Conservation (phyloP, 768 basidiomycete species). For the Mycena vitilis region DNA sequence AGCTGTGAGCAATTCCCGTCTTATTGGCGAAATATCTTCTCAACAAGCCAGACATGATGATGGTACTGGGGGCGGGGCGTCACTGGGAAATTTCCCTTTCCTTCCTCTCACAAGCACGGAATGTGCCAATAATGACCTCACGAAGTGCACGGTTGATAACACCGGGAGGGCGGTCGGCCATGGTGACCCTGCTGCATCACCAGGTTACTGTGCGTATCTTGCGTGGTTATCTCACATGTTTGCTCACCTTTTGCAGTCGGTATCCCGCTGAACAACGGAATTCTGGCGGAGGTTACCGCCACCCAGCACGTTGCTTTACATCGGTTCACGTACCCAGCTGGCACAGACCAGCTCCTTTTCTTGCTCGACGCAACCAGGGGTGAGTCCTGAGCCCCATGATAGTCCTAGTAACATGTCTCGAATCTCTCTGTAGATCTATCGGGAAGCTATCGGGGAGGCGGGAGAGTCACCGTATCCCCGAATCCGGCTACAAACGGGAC, state of each 20-base stretch:
- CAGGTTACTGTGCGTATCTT: conserved; percentile 29
- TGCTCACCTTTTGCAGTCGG: conserved; percentile 13
- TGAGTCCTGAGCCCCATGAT: not conserved
- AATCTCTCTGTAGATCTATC: conserved; percentile 17
- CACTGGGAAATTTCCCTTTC: conserved; percentile 21
- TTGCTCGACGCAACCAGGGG: conserved; percentile 30
- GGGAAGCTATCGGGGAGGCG: conserved; percentile 20
- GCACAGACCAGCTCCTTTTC: conserved; percentile 44
- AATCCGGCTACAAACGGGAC: conserved; percentile 14
- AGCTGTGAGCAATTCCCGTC: not conserved
- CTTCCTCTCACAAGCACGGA: conserved; percentile 19
- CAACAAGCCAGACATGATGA: not conserved
- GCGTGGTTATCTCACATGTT: not conserved
- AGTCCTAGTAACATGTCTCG: not conserved
- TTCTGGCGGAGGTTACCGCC: conserved; percentile 58
- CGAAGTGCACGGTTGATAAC: conserved; percentile 23
- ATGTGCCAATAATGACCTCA: conserved; percentile 30
- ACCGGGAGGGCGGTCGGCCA: conserved; percentile 17
- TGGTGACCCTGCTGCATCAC: conserved; percentile 29
- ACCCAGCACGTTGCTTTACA: conserved; percentile 57
- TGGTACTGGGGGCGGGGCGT: conserved; percentile 26
- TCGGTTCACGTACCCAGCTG: conserved; percentile 56
- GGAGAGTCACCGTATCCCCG: conserved; percentile 23
- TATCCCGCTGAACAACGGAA: conserved; percentile 50
- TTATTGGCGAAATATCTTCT: not conserved